Evolutionary conservation across 2,329 filamentous ascomycete genomes (phyloP), one percentile per base, ranked within the genome.

Genomic region (Chaetomiaceae sp.): DNA sequence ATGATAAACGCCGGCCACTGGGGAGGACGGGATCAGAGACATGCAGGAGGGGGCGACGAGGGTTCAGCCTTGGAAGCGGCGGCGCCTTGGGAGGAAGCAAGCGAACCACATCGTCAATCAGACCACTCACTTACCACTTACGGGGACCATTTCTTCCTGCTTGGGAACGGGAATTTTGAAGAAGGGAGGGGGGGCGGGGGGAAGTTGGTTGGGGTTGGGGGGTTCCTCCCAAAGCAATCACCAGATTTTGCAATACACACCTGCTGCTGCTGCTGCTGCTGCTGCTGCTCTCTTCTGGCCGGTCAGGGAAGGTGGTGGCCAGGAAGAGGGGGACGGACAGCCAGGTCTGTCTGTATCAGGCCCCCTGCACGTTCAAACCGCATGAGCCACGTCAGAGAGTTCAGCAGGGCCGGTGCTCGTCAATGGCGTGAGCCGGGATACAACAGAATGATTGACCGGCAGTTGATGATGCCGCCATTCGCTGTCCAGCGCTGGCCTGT

Each of bases 341-440:
- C 9, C 7, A 16, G 27, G 36, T 8, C 18, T 16, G 36, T 13
- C 11, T 30, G 50, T 18, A 9, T 41, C 23, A n/a, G n/a, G n/a
- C n/a, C 20, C 20, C 38, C 10, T 23, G 18, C 14, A 21, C 27
- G 33, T 11, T 38, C 45, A 34, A 34, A 27, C 45, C 20, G 40
- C 40, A 41, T 44, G 45, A 38, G 51, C 51, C 51, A 54, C 51
- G 51, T 54, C 51, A 49, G 40, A 44, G 18, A 34, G 18, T 38
- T 48, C 40, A 48, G 44, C 43, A 43, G 33, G 50, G 43, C 13
- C 50, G 37, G 27, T 3, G 3, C n/a, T 16, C n/a, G 5, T n/a
- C 21, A 21, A 13, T 29, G 18, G 29, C 33, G 18, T 25, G 25
- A 36, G 11, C 18, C n/a, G n/a, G n/a, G 4, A 9, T 10, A 21